Percentiles rank a stretch among this genome's conserved stretches.
phyloP scores from a whole-genome alignment of 257 asterid genomes.

The Coffea eugenioides region DNA sequence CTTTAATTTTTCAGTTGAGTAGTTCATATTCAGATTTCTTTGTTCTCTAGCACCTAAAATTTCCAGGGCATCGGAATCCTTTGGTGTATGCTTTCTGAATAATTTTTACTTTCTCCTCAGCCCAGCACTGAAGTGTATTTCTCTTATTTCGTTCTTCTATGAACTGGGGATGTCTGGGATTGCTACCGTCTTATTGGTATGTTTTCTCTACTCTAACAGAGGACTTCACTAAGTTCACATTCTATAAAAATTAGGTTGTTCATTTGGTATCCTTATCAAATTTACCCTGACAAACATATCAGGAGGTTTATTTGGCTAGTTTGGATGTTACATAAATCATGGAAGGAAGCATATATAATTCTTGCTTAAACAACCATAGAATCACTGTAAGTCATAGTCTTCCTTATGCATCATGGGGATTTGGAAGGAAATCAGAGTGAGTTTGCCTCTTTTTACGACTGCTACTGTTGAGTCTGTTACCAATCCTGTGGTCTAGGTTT shows the following conservation, averaged over 20 bases:
- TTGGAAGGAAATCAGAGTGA: neutral
- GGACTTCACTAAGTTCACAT: neutral
- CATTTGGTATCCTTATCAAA: neutral
- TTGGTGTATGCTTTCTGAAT: conserved; percentile 13
- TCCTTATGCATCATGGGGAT: neutral
- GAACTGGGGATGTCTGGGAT: conserved; percentile 93
- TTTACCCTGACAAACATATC: neutral
- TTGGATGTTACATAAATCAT: neutral
- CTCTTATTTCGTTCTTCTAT: conserved; percentile 81
- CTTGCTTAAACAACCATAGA: neutral
- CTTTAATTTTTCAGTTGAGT: neutral
- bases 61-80: neutral
- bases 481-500: neutral
- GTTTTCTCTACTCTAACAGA: conserved; percentile 13
- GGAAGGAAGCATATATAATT: neutral
- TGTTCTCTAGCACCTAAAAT: neutral
- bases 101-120: conserved; percentile 39
- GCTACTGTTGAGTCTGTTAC: neutral
- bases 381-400: neutral
- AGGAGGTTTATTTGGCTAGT: too few species aligned
- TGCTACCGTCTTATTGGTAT: conserved; percentile 76
- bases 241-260: neutral
- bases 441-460: neutral
- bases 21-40: neutral
- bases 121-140: conserved; percentile 63